A percentile compares a stretch with the other conserved stretches of the same genome.
phyloP scores from a whole-genome alignment of 805 yeast genomes.

The Suhomyces sp. region DNA sequence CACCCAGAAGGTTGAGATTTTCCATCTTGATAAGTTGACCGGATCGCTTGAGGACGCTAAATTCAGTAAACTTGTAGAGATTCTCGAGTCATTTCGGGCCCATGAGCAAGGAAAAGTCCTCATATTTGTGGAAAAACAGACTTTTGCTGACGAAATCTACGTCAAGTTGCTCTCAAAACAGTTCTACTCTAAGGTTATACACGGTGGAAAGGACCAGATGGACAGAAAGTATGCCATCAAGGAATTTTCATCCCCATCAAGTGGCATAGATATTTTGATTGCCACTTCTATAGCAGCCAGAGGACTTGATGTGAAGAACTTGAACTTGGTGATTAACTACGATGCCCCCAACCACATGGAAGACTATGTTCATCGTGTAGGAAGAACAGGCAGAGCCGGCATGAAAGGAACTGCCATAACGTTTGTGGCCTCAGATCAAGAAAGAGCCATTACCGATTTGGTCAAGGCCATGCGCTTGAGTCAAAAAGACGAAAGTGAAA shows the following conservation, averaged over 20 bases:
- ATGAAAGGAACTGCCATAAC: constrained; percentile 61
- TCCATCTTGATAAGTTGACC: constrained; percentile 36
- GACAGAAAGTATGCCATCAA: constrained; percentile 75
- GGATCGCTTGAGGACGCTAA: constrained; percentile 36
- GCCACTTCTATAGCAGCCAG: constrained; percentile 96
- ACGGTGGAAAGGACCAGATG: constrained; percentile 87
- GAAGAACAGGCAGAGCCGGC: constrained; percentile 94
- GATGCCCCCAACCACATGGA: constrained; percentile 85
- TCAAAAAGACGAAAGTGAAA: constrained; percentile 38
- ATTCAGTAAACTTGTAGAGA: constrained; percentile 50
- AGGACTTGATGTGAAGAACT: constrained; percentile 88
- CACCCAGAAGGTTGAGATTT: constrained; percentile 63
- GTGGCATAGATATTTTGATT: constrained; percentile 61
- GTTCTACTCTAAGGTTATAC: constrained; percentile 65
- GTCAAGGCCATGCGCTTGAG: constrained; percentile 64
- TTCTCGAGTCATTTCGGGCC: constrained; percentile 46
- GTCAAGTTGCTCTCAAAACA: constrained; percentile 51
- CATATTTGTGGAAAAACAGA: constrained; percentile 85
- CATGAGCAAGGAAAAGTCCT: constrained; percentile 51
- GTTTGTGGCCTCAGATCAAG: constrained; percentile 60
- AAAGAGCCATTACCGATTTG: constrained; percentile 62
- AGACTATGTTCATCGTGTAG: constrained; percentile 94
- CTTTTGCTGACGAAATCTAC: constrained; percentile 72
- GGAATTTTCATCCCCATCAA: constrained; percentile 55
- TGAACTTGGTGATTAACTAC: constrained; percentile 71